These are phyloP conservation scores for Hordeum pubiflorum DNA, from an alignment of 202 grass and related monocot species.

Conservation along the genomic window DNA sequence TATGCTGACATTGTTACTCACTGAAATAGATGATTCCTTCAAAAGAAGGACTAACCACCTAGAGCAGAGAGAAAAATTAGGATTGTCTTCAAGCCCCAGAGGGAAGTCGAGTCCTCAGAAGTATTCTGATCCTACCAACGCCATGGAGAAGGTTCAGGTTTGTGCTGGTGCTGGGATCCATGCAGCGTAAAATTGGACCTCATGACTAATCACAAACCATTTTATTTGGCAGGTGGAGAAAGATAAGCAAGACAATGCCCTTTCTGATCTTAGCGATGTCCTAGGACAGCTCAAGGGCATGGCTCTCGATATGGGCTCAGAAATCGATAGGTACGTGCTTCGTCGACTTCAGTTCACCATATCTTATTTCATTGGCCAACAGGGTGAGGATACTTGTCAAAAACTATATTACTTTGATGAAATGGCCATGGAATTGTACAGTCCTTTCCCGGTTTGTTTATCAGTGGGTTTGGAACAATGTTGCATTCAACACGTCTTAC, in stretches of 20 bases:
- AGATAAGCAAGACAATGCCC: conserved; percentile 37
- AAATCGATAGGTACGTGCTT: conserved; percentile 1
- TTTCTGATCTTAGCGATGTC: conserved; percentile 8
- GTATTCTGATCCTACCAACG: conserved; percentile 26
- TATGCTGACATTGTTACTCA: background rate
- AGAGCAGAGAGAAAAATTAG: conserved; percentile 44
- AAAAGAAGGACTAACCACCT: conserved; percentile 29
- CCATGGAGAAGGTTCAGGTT: conserved; percentile 45
- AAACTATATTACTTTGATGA: background rate
- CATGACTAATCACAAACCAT: background rate
- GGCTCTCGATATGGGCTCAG: conserved; percentile 12
- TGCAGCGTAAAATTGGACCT: background rate
- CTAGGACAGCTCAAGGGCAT: conserved; percentile 10
- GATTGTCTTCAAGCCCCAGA: conserved; percentile 12
- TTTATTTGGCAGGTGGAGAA: conserved; percentile 48
- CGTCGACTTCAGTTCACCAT: background rate
- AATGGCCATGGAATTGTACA: background rate
- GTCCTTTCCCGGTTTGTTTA: background rate
- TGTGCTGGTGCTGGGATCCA: background rate
- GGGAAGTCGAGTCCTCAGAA: background rate
- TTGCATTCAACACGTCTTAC: background rate
- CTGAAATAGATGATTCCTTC: conserved; percentile 32
- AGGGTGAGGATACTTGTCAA: background rate
- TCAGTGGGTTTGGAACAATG: background rate
- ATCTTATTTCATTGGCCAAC: background rate